Base-by-base conservation (phyloP, 2,329 filamentous ascomycete species). In the Annulohypoxylon truncatum region DNA sequence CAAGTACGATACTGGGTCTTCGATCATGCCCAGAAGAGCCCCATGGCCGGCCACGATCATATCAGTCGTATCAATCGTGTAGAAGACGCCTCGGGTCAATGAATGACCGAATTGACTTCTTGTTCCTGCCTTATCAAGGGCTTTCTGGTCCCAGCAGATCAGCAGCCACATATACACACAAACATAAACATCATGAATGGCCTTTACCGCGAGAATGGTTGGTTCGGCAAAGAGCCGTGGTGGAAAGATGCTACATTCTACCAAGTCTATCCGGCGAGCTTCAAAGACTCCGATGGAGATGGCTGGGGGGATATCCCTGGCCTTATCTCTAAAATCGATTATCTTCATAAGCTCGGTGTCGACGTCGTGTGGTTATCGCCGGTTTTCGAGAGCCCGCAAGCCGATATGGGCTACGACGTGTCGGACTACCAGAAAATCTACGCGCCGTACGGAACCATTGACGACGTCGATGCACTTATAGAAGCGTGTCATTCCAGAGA, bases 331-430 rank as follows among this genome's bases (percentile, higher is more conserved):
- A 84, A 90, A 73, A 77, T 92, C 1, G 87, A 90, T 74, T 89
- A 92, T 72, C 81, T 92, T 51, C 82, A 86, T 54, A 80, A 86
- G 2, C 80, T 91, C 0, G 90, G 89, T 0, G 81, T 88, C 1
- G 86, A 89, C 67, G 83, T 88, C n/a, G 80, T 90, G 18, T 90
- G 88, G 88, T 76, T 85, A 0, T 84, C 81, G 0, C 83, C 83
- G 3, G 82, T 84, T 60, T 84, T 81, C 61, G 81, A 84, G n/a
- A 82, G 80, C 46, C 90, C 90, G 0, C 87, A 89, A 66, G 80
- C 84, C 13, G 90, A 92, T 66, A 90, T 92, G 89, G 90, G 90
- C 26, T 92, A 92, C 72, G 90, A 92, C 70, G 86, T 92, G n/a
- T 85, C 85, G 0, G 85, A 93, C 74, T 93, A 93, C 68, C 84